phyloP scores from a whole-genome alignment of 306 rosid genomes.

The Lablab purpureus region DNA sequence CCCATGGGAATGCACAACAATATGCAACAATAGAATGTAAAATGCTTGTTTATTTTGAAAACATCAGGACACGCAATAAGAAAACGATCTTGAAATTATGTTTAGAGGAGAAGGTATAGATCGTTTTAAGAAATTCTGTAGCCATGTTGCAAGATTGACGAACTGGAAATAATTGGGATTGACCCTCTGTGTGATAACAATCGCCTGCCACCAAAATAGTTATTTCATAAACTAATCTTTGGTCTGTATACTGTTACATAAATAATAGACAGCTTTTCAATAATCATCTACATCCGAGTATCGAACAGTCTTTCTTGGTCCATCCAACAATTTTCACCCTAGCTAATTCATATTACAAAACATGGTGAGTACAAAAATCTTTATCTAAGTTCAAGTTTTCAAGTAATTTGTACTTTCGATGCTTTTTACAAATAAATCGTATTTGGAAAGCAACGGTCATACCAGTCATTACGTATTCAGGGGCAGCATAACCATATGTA shows the following conservation, averaged over 20 bases:
- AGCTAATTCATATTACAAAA: conserved; percentile 19
- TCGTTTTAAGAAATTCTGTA: not conserved
- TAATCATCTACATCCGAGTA: not conserved
- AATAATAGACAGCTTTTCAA: conserved; percentile 30
- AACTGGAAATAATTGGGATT: conserved; percentile 5
- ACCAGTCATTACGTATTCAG: conserved; percentile 99
- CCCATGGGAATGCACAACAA: conserved; percentile 25
- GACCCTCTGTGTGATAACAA: conserved; percentile 4
- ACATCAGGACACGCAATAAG: not conserved
- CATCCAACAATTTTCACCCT: conserved; percentile 6
- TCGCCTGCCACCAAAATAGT: not conserved
- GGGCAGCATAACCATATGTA: conserved; percentile 98
- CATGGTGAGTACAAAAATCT: conserved; percentile 1
- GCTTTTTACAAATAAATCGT: conserved; percentile 24
- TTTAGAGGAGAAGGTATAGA: conserved; percentile 7
- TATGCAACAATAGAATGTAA: conserved; percentile 1
- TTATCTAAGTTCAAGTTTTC: conserved; percentile 31
- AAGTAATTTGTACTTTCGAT: conserved; percentile 15
- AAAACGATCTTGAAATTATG: conserved; percentile 20
- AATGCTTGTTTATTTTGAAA: not conserved
- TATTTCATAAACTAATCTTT: not conserved
- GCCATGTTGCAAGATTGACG: conserved; percentile 12
- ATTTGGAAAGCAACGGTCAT: conserved; percentile 44
- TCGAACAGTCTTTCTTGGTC: not conserved
- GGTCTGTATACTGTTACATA: not conserved